Evolutionary conservation across 2,329 filamentous ascomycete species (phyloP).

Genomic region (Taxawa tesnikishii): DNA sequence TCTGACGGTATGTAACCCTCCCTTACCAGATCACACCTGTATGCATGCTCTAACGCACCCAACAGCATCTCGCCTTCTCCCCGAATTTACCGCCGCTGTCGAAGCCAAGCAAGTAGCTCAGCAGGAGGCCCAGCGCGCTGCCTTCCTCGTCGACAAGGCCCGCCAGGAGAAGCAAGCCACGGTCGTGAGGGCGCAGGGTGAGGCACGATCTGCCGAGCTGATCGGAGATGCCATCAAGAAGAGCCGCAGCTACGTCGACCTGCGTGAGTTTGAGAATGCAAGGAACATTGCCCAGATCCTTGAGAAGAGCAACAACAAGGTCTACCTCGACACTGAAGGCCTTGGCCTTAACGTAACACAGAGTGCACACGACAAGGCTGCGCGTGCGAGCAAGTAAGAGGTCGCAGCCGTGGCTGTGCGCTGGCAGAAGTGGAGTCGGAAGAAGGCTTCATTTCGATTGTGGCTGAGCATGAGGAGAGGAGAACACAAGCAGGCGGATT

Average conservation of each 20-base stretch:
- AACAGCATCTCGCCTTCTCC: slow-evolving; percentile 57
- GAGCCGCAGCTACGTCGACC: slow-evolving; percentile 89
- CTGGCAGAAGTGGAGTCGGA: too few species aligned
- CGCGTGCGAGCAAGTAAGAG: too few species aligned
- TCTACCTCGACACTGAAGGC: slow-evolving; percentile 84
- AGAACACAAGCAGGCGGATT: too few species aligned
- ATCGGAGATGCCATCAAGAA: slow-evolving; percentile 99
- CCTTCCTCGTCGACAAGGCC: slow-evolving; percentile 97
- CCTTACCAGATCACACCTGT: not conserved
- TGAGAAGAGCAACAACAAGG: slow-evolving; percentile 83
- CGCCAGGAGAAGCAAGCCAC: slow-evolving; percentile 99
- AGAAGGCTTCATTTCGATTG: too few species aligned
- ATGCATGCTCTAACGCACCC: slow-evolving; percentile 30
- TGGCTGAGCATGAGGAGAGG: too few species aligned
- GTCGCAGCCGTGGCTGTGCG: too few species aligned
- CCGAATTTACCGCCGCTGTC: slow-evolving; percentile 56
- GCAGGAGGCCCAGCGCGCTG: slow-evolving; percentile 92
- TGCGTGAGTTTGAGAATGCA: slow-evolving; percentile 97
- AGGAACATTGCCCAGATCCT: slow-evolving; percentile 76
- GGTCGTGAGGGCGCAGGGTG: slow-evolving; percentile 96
- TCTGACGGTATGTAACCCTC: slow-evolving; percentile 56
- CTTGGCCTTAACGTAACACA: slow-evolving; percentile 73
- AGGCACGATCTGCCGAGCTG: slow-evolving; percentile 91
- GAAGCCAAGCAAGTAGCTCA: slow-evolving; percentile 60
- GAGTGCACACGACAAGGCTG: slow-evolving; percentile 26